Evolutionary conservation across 257 asterid genomes (phyloP), one percentile per base, ranked within the genome.

Genomic region (Scutellaria baicalensis): DNA sequence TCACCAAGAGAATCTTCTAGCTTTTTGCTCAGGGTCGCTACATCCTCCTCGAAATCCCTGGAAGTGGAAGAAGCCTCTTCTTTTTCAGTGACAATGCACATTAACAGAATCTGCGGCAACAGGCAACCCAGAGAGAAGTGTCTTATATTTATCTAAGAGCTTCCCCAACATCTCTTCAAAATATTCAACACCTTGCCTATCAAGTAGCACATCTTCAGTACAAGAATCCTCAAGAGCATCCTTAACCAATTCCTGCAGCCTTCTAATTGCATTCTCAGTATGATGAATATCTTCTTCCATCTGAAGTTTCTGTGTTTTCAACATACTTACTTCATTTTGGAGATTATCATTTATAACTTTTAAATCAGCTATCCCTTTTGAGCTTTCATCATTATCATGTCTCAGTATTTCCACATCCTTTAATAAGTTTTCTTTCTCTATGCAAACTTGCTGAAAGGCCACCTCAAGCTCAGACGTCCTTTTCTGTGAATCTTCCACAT

Each of bases 391-490:
- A 68, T 78, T 70, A 57, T 86, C 87, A 69, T 45, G 79, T 75
- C 79, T 78, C 79, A 83, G 73, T 40, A 81, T 75, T 77, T 86
- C 89, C 79, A 91, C 59, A 69, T 85, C 83, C 79, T 78, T 82
- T n/a, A 80, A 61, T 58, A 94, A 74, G 58, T 61, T 60, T 73
- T 89, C 97, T 71, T 80, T 94, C 82, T 91, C 97, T 60, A 59
- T 13, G 62, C 81, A 69, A 59, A 78, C 83, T 66, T 81, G 84
- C 71, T 86, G 86, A 59, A 77, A 79, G 71, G 91, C 89, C 31
- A 74, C 70, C 69, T 85, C 88, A 59, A 87, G 84, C 62, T 88
- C 99, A 50, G 83, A 78, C 68, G 79, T 71, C 79, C 81, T 88
- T 78, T 79, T 75, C 23, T 64, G 80, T 35, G 93, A 86, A 76